These are phyloP conservation scores for Ustilago sp. DNA, from an alignment of 1,284 basidiomycete species.

Conservation along the genomic window DNA sequence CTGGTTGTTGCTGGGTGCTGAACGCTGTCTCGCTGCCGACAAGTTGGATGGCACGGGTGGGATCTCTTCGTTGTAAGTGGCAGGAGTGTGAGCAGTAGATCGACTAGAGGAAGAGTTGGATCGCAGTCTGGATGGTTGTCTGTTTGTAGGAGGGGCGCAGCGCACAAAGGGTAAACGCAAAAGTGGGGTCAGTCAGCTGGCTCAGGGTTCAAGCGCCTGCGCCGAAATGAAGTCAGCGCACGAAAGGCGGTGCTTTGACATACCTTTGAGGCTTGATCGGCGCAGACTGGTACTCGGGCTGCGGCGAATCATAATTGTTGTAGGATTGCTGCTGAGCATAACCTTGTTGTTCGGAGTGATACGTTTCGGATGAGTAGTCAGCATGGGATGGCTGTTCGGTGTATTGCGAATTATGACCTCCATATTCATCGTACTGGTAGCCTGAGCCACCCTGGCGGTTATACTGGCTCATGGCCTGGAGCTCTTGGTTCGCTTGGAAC, in stretches of 20 bases:
- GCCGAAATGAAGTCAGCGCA: slow-evolving; percentile 3
- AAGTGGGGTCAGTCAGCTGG: slow-evolving; percentile 1
- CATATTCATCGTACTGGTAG: slow-evolving; percentile 23
- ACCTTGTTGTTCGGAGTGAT: slow-evolving; percentile 14
- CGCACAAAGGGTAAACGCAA: background rate
- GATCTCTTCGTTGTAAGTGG: slow-evolving; percentile 25
- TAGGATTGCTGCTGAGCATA: slow-evolving; percentile 17
- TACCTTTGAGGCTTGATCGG: slow-evolving; percentile 43
- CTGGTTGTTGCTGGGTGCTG: background rate
- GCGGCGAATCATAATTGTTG: slow-evolving; percentile 16
- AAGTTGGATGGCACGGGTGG: slow-evolving; percentile 36
- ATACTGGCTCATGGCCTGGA: slow-evolving; percentile 33
- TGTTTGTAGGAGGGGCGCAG: slow-evolving; percentile 1
- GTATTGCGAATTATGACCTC: slow-evolving; percentile 16
- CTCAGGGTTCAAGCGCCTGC: background rate
- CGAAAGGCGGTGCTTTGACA: background rate
- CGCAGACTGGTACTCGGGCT: slow-evolving; percentile 35
- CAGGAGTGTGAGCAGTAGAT: slow-evolving; percentile 16
- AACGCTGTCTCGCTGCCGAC: slow-evolving; percentile 24
- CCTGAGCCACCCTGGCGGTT: slow-evolving; percentile 21
- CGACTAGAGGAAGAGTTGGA: slow-evolving; percentile 34
- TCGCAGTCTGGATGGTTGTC: slow-evolving; percentile 34
- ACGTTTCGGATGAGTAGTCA: slow-evolving; percentile 15
- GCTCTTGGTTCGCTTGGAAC: background rate
- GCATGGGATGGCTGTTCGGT: slow-evolving; percentile 13